These are phyloP conservation scores for Gossypium davidsonii DNA, from an alignment of 441 rosid species.

Conservation along the genomic window DNA sequence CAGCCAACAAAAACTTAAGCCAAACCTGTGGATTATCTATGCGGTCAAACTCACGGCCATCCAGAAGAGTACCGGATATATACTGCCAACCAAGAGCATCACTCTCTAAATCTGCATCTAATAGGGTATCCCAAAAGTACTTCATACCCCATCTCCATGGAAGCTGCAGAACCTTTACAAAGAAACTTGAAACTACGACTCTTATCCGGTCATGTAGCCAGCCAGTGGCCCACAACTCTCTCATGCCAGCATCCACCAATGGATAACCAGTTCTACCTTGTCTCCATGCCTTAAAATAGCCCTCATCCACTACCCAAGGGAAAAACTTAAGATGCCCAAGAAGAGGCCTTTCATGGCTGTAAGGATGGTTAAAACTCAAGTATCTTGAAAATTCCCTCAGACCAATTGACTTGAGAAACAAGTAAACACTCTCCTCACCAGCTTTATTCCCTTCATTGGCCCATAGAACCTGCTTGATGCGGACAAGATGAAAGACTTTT, in stretches of 20 bases:
- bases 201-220: slow-evolving; percentile 96
- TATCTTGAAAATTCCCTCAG: slow-evolving; percentile 94
- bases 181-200: slow-evolving; percentile 94
- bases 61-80: slow-evolving; percentile 86
- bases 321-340: slow-evolving; percentile 90
- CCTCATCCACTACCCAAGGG: slow-evolving; percentile 83
- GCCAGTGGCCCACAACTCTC: slow-evolving; percentile 97
- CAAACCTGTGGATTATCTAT: slow-evolving; percentile 90
- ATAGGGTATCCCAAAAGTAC: slow-evolving; percentile 95
- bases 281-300: slow-evolving; percentile 95
- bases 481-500: slow-evolving; percentile 86
- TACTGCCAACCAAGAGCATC: slow-evolving; percentile 99
- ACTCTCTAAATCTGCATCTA: slow-evolving; percentile 93
- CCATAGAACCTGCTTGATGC: slow-evolving; percentile 91
- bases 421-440: slow-evolving; percentile 86
- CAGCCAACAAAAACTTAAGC: slow-evolving; percentile 1
- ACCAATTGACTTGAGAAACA: slow-evolving; percentile 89
- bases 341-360: slow-evolving; percentile 85
- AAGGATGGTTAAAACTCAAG: slow-evolving; percentile 89
- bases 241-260: slow-evolving; percentile 93
- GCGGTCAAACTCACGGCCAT: slow-evolving; percentile 81
- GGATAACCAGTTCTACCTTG: slow-evolving; percentile 98
- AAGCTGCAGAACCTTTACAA: slow-evolving; percentile 90
- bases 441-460: slow-evolving; percentile 90
- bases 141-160: slow-evolving; percentile 99